Evolutionary conservation across 805 yeast species (phyloP).

Genomic region (Metschnikowia baotianmanensis): DNA sequence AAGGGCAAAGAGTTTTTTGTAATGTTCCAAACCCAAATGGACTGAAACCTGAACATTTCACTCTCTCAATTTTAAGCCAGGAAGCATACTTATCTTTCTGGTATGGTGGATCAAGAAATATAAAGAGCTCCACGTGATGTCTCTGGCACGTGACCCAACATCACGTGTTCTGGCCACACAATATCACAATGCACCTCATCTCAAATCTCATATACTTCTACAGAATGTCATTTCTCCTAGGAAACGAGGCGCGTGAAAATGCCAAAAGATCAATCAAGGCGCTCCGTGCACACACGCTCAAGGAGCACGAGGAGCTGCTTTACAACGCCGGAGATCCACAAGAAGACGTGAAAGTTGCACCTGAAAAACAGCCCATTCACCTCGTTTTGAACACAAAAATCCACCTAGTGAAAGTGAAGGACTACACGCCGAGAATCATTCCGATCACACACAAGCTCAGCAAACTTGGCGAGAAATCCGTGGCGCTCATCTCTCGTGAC

Average conservation of each 20-base stretch:
- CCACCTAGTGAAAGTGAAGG: conserved; percentile 44
- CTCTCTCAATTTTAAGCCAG: no score
- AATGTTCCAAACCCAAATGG: no score
- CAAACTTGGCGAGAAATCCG: conserved; percentile 46
- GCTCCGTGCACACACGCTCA: conserved; percentile 14
- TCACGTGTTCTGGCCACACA: no score
- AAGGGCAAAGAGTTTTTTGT: no score
- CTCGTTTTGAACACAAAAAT: conserved; percentile 48
- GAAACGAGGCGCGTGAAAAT: conserved; percentile 19
- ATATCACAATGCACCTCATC: conserved; percentile 3
- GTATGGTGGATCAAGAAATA: no score
- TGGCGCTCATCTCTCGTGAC: conserved; percentile 70
- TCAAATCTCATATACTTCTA: no score
- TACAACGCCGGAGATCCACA: neutral
- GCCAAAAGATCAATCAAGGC: conserved; percentile 18
- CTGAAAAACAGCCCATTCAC: conserved; percentile 27
- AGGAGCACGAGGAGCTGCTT: conserved; percentile 8
- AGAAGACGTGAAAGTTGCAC: conserved; percentile 1
- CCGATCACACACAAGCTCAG: conserved; percentile 55
- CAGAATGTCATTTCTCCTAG: conserved; percentile 19
- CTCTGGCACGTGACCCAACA: conserved; percentile 7
- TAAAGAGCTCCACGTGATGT: neutral
- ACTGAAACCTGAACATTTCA: no score
- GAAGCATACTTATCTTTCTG: no score
- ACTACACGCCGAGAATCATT: conserved; percentile 55